These are phyloP conservation scores for Kernera saxatilis DNA, from an alignment of 345 rosid genomes.

Conservation along the genomic window DNA sequence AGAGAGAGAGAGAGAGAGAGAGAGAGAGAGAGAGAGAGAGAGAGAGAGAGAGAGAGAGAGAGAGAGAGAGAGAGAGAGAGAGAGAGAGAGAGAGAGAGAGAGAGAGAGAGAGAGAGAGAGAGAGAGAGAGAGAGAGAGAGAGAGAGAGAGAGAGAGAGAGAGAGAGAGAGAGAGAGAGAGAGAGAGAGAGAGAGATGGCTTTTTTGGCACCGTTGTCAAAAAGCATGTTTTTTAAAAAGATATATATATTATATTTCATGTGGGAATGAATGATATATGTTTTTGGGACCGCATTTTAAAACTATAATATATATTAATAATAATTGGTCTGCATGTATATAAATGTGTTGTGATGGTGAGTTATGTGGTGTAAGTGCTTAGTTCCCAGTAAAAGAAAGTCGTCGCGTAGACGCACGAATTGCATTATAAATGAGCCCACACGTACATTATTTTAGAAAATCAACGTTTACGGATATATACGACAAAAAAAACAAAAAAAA, in stretches of 20 bases:
- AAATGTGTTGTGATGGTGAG: slow-evolving; percentile 1
- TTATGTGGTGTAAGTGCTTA: slow-evolving; percentile 7
- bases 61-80: not conserved
- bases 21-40: not conserved
- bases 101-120: not conserved
- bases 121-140: not conserved
- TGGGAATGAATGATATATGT: not conserved
- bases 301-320: not conserved
- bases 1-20: not conserved
- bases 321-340: not conserved
- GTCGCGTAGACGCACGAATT: slow-evolving; percentile 4
- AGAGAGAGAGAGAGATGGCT: not conserved
- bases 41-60: not conserved
- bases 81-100: not conserved
- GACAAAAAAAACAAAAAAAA: slow-evolving; percentile 8
- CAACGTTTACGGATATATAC: slow-evolving; percentile 10
- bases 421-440: slow-evolving; percentile 22
- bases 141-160: not conserved
- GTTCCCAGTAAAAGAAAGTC: slow-evolving; percentile 19
- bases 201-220: slow-evolving; percentile 22
- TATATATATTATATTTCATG: not conserved
- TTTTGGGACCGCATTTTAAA: not conserved
- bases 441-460: slow-evolving; percentile 6
- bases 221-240: slow-evolving; percentile 6
- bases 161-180: not conserved